Evolutionary conservation across 1,139 yeast genomes (phyloP).

Genomic region (Saccharomyces uvarum): DNA sequence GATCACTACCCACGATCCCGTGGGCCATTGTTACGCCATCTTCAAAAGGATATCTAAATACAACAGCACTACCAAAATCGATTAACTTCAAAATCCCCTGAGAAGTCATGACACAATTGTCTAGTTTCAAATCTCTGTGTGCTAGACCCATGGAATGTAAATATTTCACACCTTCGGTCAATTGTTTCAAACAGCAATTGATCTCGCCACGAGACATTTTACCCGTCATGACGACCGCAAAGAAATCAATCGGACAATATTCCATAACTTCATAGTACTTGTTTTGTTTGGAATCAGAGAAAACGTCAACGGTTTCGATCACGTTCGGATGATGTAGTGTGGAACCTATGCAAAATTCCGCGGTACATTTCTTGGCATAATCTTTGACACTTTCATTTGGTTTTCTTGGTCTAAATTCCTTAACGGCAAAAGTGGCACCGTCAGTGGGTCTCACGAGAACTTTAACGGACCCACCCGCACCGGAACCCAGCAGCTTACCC

Average conservation of each 20-base stretch:
- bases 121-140: constrained; percentile 89
- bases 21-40: constrained; percentile 70
- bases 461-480: constrained; percentile 97
- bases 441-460: constrained; percentile 76
- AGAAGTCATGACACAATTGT: constrained; percentile 82
- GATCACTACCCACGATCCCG: constrained; percentile 97
- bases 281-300: constrained; percentile 60
- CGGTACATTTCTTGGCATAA: constrained; percentile 90
- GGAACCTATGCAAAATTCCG: constrained; percentile 95
- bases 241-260: constrained; percentile 91
- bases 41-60: constrained; percentile 86
- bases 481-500: constrained; percentile 88
- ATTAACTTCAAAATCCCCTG: constrained; percentile 85
- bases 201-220: constrained; percentile 80
- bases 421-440: constrained; percentile 84
- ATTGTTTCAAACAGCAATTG: constrained; percentile 83
- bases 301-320: constrained; percentile 84
- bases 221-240: constrained; percentile 96
- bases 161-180: constrained; percentile 74
- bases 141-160: constrained; percentile 86
- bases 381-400: constrained; percentile 80
- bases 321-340: constrained; percentile 90
- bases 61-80: constrained; percentile 95
- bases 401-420: constrained; percentile 85
- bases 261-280: constrained; percentile 95